These are phyloP conservation scores for Pulveroboletus frians DNA, from an alignment of 768 basidiomycete species.

Conservation along the genomic window DNA sequence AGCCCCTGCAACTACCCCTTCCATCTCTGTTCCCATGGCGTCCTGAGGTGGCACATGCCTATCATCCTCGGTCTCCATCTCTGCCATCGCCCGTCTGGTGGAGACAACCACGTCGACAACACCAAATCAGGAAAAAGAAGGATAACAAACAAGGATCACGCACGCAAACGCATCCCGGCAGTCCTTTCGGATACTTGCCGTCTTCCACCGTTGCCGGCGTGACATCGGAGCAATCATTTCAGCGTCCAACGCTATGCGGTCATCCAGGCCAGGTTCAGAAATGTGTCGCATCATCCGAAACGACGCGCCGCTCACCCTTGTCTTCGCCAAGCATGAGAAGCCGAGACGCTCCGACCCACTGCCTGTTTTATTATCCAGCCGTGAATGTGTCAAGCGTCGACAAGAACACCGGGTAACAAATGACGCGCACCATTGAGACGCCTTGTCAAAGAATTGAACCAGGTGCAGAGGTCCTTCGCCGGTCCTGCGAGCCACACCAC, in stretches of 20 bases:
- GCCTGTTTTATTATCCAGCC: constrained; percentile 39
- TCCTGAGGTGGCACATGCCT: neutral
- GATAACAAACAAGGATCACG: constrained; percentile 20
- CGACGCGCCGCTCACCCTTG: constrained; percentile 44
- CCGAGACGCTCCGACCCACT: constrained; percentile 51
- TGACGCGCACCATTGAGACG: constrained; percentile 51
- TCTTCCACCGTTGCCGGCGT: constrained; percentile 58
- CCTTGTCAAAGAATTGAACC: constrained; percentile 76
- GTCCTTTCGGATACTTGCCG: constrained; percentile 41
- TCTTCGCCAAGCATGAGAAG: constrained; percentile 68
- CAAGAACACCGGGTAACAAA: neutral
- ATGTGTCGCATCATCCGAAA: neutral
- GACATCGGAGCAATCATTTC: constrained; percentile 52
- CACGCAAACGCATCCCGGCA: constrained; percentile 62
- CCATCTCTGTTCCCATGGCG: constrained; percentile 3
- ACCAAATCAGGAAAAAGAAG: neutral
- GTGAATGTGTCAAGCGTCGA: neutral
- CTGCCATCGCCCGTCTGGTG: constrained; percentile 38
- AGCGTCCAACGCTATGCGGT: constrained; percentile 58
- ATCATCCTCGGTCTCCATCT: constrained; percentile 42
- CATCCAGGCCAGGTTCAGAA: neutral
- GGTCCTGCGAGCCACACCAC: constrained; percentile 29
- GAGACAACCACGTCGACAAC: neutral
- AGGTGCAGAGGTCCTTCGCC: constrained; percentile 49
- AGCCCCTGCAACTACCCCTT: neutral